Evolutionary conservation across 1,139 yeast genomes (phyloP).

Genomic region (Suzukiozyma palmioleophila): DNA sequence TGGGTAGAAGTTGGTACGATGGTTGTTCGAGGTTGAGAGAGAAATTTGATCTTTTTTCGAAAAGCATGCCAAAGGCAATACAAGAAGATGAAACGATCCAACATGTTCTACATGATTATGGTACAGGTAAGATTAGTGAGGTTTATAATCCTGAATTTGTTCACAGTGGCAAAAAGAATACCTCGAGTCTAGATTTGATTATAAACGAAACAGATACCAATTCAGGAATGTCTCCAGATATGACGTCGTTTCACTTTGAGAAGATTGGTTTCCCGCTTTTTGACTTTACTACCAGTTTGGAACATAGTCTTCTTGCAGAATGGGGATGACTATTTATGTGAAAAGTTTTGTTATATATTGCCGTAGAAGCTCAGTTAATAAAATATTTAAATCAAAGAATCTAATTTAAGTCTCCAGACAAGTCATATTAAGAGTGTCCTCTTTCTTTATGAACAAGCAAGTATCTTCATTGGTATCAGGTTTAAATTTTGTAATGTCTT

Average conservation of each 20-base stretch:
- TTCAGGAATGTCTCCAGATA: neutral
- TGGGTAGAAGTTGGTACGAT: slow-evolving; percentile 23
- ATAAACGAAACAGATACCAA: slow-evolving; percentile 8
- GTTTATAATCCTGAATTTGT: slow-evolving; percentile 14
- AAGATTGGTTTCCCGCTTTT: slow-evolving; percentile 14
- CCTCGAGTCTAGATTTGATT: slow-evolving; percentile 15
- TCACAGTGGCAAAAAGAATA: slow-evolving; percentile 11
- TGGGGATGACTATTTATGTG: too few relatives aligned
- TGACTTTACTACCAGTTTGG: slow-evolving; percentile 17
- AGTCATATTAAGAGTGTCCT: too few relatives aligned
- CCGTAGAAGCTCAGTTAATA: too few relatives aligned
- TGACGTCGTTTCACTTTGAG: slow-evolving; percentile 1
- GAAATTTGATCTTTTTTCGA: slow-evolving; percentile 15
- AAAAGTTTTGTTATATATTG: too few relatives aligned
- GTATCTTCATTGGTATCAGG: too few relatives aligned
- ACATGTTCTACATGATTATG: slow-evolving; percentile 25
- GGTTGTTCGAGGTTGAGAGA: slow-evolving; percentile 16
- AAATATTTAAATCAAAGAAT: too few relatives aligned
- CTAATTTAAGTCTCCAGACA: too few relatives aligned
- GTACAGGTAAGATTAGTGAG: slow-evolving; percentile 19
- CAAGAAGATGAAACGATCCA: slow-evolving; percentile 17
- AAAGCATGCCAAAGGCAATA: slow-evolving; percentile 10
- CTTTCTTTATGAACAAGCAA: too few relatives aligned
- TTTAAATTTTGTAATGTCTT: too few relatives aligned
- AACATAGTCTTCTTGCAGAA: slow-evolving; percentile 19